Evolutionary conservation across 106 monocot genomes (phyloP), one percentile per base, ranked within the genome.

Genomic region (Chionographis japonica): DNA sequence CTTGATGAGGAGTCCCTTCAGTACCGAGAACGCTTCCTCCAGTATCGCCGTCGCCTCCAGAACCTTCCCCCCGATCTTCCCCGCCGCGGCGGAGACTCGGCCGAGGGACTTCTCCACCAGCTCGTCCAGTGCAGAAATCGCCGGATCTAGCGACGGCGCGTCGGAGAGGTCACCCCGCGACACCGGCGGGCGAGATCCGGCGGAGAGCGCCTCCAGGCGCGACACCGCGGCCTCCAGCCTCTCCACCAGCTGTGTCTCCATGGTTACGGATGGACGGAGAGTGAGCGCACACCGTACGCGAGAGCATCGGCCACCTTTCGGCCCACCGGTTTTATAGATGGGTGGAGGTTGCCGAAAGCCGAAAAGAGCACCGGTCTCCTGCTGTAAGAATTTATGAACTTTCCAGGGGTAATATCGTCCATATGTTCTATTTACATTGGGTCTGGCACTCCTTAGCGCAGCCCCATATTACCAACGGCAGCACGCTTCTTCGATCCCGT

Each of bases 31-130:
- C 12, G 83, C 83, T 69, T 78, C 74, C 73, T 59, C 69, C 37
- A 83, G 63, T 6, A 83, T 40, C 74, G 66, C 74, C 41, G 78
- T 70, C 14, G 46, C 77, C 16, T 83, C 78, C 4, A 74, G 54
- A 42, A 83, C 83, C 53, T 65, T 65, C 15, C 83, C 83, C 16
- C 83, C 83, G 70, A 83, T 78, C 74, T 74, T 83, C 70, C 62
- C 78, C 50, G 69, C 78, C 12, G 66, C 78, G 8, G 63, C 70
- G 8, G 54, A 63, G 20, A 83, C 42, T 37, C 74, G 52, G 10
- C 78, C 74, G 11, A 83, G 59, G 50, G 69, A 60, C 12, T 57
- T 70, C 69, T 70, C 61, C 11, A 60, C 40, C 2, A 83, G 64
- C 60, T 70, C 77, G 8, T 78, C 83, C 4, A 83, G 74, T 6